Base-by-base conservation (phyloP, 768 basidiomycete species). In the Mycena crocata region DNA sequence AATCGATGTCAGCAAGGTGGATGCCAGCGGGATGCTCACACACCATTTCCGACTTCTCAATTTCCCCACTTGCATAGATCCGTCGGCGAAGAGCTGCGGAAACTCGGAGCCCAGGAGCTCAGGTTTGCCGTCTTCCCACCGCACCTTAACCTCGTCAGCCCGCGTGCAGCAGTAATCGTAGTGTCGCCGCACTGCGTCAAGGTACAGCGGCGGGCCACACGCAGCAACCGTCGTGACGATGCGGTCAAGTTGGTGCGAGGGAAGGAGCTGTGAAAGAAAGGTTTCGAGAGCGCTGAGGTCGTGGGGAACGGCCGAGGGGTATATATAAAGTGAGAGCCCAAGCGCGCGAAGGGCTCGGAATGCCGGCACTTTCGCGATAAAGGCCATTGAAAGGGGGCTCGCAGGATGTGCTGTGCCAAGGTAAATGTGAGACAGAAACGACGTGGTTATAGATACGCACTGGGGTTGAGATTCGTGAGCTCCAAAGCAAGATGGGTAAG, bases 381-480 rank as follows among this genome's bases (percentile, higher is more conserved):
- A 66, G 23, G 35, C 28, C 8, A 13, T 23, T 32, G 64, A 59
- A 30, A 59, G 34, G 10, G 58, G 34, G 52, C 58, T 49, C 6
- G 14, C 30, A 21, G 34, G 15, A 30, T 40, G 50, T 2, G 44
- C 58, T 66, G 19, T n/a, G n/a, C n/a, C 1, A 31, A 12, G 23
- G 28, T n/a, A 30, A 19, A 7, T 12, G 35, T 55, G 14, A 55
- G 31, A 24, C 21, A 15, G 7, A 15, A 48, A 21, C 15, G 6
- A 14, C 10, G 21, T 2, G n/a, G 19, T 39, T 2, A 8, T 34
- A 14, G n/a, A 8, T 24, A 54, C 64, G 24, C 6, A 66, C 64
- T 60, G 30, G 55, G 52, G 26, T 51, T 65, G 35, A 66, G 45
- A 35, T 51, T 65, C 15, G 52, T 60, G 5, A 66, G 52, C 40